phyloP scores from a whole-genome alignment of 78 protist genomes.

The Guillardia theta region DNA sequence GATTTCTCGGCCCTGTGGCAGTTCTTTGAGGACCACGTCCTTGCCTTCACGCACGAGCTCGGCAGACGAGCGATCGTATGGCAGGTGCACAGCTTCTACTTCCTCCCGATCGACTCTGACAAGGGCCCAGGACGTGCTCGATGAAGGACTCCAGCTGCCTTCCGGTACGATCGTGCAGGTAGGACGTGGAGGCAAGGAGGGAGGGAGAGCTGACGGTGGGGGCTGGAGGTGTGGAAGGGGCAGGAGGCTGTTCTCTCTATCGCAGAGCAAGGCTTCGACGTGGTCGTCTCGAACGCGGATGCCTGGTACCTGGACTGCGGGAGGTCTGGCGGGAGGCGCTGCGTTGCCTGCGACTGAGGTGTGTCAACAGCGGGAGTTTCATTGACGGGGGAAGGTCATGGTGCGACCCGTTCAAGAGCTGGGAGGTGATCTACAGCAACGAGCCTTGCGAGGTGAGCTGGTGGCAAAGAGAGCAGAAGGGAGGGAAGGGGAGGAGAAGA shows the following conservation, averaged over 20 bases:
- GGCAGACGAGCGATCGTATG: not conserved
- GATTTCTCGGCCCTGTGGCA: not conserved
- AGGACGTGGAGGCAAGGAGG: not conserved
- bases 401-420: conserved; percentile 26
- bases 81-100: not conserved
- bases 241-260: not conserved
- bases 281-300: conserved; percentile 6
- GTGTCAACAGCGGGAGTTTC: conserved; percentile 2
- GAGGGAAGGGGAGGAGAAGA: not conserved
- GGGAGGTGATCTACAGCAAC: not conserved
- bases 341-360: too few species aligned
- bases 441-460: not conserved
- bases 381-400: not conserved
- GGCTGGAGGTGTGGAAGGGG: not conserved
- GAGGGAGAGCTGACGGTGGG: not conserved
- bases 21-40: not conserved
- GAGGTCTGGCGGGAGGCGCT: too few species aligned
- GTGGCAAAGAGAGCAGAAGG: not conserved
- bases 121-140: not conserved
- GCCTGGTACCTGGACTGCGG: conserved; percentile 31
- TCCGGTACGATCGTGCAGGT: not conserved
- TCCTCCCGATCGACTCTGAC: not conserved
- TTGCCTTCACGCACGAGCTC: not conserved
- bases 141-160: not conserved
- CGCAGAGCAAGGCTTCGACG: not conserved